These are phyloP conservation scores for Bassia scoparia DNA, from an alignment of 148 eudicot species.

Conservation along the genomic window DNA sequence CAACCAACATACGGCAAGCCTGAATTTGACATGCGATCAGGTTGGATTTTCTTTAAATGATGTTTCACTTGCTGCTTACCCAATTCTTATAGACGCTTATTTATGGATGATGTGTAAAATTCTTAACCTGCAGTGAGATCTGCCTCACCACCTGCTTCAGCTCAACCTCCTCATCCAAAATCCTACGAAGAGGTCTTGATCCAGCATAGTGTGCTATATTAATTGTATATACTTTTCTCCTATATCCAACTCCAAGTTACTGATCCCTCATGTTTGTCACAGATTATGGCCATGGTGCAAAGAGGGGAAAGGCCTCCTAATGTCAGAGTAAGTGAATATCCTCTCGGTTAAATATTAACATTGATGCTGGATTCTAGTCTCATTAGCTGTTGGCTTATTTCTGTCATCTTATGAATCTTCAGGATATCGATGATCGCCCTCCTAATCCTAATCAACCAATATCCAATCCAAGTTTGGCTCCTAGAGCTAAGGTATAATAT, in stretches of 20 bases:
- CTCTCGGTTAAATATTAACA: background rate
- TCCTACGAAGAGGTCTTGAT: constrained; percentile 64
- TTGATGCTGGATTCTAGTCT: background rate
- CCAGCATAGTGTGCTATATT: background rate
- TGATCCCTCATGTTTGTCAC: constrained; percentile 26
- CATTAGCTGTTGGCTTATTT: constrained; percentile 10
- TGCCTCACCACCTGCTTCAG: constrained; percentile 53
- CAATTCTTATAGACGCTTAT: background rate
- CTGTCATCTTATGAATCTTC: constrained; percentile 19
- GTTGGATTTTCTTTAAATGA: constrained; percentile 28
- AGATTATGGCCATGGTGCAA: constrained; percentile 91
- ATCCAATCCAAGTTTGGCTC: constrained; percentile 63
- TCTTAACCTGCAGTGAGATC: constrained; percentile 57
- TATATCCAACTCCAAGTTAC: constrained; percentile 8
- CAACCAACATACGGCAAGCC: constrained; percentile 46
- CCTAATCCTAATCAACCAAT: constrained; percentile 94
- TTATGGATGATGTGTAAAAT: constrained; percentile 9
- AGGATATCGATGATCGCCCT: constrained; percentile 91
- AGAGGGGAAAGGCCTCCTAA: constrained; percentile 90
- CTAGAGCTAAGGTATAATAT: constrained; percentile 65
- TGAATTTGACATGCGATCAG: constrained; percentile 55
- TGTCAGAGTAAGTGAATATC: constrained; percentile 55
- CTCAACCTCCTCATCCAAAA: constrained; percentile 71
- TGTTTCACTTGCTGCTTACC: constrained; percentile 7
- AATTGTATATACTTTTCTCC: background rate